phyloP scores from a whole-genome alignment of 2,329 filamentous ascomycete species.

The Cordyceps cateniannulata region DNA sequence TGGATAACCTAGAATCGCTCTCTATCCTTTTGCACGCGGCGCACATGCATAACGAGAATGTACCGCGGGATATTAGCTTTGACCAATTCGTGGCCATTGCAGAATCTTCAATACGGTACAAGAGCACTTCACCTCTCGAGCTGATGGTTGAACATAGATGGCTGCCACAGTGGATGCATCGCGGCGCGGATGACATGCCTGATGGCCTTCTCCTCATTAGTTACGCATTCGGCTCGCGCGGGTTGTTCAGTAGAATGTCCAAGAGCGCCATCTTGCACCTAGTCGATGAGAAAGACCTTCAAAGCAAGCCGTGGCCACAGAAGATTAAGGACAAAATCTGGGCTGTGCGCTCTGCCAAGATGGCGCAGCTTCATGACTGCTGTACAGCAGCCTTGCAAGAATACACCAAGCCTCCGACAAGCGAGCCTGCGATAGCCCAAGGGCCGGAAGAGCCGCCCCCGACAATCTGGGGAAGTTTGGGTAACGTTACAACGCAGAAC shows the following conservation, averaged over 20 bases:
- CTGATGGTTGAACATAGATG: conserved; percentile 43
- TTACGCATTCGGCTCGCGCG: conserved; percentile 44
- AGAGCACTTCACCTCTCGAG: conserved; percentile 45
- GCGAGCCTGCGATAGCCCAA: conserved; percentile 15
- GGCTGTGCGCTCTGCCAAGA: conserved; percentile 41
- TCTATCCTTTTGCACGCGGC: conserved; percentile 45
- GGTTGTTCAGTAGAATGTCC: conserved; percentile 43
- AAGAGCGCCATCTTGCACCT: conserved; percentile 43
- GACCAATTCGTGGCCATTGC: conserved; percentile 46
- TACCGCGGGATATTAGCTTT: conserved; percentile 42
- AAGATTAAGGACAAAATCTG: conserved; percentile 42
- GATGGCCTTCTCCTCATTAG: conserved; percentile 45
- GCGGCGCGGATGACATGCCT: conserved; percentile 40
- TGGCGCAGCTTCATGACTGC: conserved; percentile 42
- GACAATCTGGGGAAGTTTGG: conserved; percentile 18
- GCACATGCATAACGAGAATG: conserved; percentile 40
- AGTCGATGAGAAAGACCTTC: conserved; percentile 35
- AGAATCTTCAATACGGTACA: conserved; percentile 43
- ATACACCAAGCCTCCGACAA: conserved; percentile 31
- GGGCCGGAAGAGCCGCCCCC: conserved; percentile 17
- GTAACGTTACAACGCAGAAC: conserved; percentile 14
- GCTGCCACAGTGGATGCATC: conserved; percentile 46
- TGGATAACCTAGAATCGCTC: conserved; percentile 34
- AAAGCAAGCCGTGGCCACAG: conserved; percentile 39
- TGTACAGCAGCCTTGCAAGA: conserved; percentile 39